phyloP scores from a whole-genome alignment of 257 asterid species.

The Solanum verrucosum region DNA sequence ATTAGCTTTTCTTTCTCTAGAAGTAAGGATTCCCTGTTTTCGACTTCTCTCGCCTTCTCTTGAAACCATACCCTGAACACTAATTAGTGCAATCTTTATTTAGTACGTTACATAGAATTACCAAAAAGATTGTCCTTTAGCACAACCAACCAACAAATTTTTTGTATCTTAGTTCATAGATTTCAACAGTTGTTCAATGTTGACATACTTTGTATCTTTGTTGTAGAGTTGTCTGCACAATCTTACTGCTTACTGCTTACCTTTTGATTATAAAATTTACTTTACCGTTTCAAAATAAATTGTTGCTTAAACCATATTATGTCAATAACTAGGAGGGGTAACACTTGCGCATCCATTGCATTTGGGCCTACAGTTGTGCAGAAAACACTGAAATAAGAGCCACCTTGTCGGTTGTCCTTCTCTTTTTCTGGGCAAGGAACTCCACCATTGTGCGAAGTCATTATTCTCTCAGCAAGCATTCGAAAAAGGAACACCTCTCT shows the following conservation, averaged over 20 bases:
- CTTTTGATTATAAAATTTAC: neutral
- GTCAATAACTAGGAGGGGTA: neutral
- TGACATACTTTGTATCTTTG: neutral
- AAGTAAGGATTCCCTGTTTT: neutral
- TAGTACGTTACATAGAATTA: neutral
- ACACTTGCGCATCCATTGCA: neutral
- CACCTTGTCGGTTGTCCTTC: neutral
- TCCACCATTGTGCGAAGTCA: neutral
- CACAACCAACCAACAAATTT: neutral
- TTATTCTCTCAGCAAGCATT: neutral
- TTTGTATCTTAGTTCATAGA: neutral
- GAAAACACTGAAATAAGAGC: neutral
- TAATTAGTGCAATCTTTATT: neutral
- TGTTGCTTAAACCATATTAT: neutral
- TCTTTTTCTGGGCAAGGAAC: neutral
- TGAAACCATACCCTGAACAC: neutral
- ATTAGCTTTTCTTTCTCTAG: neutral
- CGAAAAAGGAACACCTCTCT: neutral
- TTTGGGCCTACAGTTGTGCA: neutral
- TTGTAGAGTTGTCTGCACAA: neutral
- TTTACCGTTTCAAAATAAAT: neutral
- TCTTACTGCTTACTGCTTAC: neutral
- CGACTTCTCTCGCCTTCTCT: neutral
- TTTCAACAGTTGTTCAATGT: neutral
- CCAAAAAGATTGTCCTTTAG: neutral